Conservation (phyloP, 2,329 filamentous ascomycete species). For the Neoascochyta sp. region DNA sequence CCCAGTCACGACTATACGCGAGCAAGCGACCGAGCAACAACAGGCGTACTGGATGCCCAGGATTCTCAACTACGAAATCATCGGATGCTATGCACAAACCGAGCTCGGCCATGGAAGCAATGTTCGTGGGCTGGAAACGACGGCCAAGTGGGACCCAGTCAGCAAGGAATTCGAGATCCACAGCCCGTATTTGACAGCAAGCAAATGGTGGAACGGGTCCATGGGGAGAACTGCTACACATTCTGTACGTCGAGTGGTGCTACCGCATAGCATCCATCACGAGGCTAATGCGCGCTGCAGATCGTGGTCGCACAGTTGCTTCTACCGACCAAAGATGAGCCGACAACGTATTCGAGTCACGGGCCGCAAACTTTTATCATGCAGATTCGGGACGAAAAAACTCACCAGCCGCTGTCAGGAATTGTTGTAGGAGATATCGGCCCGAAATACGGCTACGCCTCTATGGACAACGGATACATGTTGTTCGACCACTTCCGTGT, state of each 20-base stretch:
- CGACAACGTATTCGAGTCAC: constrained; percentile 40
- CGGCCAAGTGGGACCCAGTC: constrained; percentile 46
- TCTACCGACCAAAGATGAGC: constrained; percentile 36
- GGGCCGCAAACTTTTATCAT: constrained; percentile 53
- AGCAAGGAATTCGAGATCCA: constrained; percentile 50
- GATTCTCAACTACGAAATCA: constrained; percentile 49
- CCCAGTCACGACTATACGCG: constrained; percentile 46
- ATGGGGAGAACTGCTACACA: constrained; percentile 55
- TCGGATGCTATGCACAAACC: constrained; percentile 52
- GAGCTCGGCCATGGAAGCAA: constrained; percentile 54
- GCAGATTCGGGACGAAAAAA: constrained; percentile 50
- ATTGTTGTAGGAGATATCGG: constrained; percentile 55
- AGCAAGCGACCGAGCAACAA: constrained; percentile 50
- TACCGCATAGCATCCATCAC: constrained; percentile 1
- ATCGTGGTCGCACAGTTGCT: constrained; percentile 53
- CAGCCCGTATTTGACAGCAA: constrained; percentile 51
- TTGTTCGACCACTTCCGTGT: constrained; percentile 49
- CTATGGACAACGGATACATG: constrained; percentile 55
- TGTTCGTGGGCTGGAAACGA: constrained; percentile 49
- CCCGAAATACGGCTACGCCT: constrained; percentile 53
- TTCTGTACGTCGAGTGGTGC: constrained; percentile 32
- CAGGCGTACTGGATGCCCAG: constrained; percentile 49
- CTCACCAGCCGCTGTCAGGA: constrained; percentile 46
- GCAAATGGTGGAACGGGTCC: constrained; percentile 55
- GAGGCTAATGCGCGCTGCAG: constrained; percentile 13